Percentiles rank a stretch among this genome's conserved stretches.
Evolutionary conservation across 1,139 yeast species (phyloP).

Genomic region (Torulaspora pretoriensis): DNA sequence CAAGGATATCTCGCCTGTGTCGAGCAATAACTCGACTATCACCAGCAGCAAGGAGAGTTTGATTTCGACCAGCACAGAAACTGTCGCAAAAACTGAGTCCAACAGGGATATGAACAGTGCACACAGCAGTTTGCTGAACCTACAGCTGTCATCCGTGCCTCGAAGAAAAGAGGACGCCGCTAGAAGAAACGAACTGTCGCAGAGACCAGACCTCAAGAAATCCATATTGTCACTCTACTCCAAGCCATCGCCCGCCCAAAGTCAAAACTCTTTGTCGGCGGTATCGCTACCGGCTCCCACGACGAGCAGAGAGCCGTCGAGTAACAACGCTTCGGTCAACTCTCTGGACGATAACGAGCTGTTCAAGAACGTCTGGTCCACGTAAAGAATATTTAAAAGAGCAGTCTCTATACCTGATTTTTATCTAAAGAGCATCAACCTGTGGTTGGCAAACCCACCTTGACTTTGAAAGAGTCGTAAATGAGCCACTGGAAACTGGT

Average conservation of each 20-base stretch:
- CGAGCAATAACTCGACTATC: not conserved
- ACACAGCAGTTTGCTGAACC: slow-evolving; percentile 9
- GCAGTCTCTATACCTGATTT: slow-evolving; percentile 1
- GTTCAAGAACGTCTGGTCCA: slow-evolving; percentile 62
- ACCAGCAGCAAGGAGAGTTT: slow-evolving; percentile 13
- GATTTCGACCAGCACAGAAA: slow-evolving; percentile 13
- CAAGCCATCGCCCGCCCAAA: slow-evolving; percentile 41
- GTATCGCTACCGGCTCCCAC: slow-evolving; percentile 35
- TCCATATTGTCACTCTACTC: slow-evolving; percentile 85
- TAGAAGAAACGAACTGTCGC: slow-evolving; percentile 7
- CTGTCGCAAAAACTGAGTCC: not conserved
- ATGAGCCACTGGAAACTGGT: slow-evolving; percentile 96
- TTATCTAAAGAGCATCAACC: slow-evolving; percentile 38
- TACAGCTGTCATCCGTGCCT: slow-evolving; percentile 9
- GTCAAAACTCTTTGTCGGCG: slow-evolving; percentile 24
- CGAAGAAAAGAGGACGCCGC: slow-evolving; percentile 2
- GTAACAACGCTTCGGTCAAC: slow-evolving; percentile 34
- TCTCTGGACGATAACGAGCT: slow-evolving; percentile 54
- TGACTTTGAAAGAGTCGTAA: slow-evolving; percentile 89
- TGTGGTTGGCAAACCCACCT: slow-evolving; percentile 87
- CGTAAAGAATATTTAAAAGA: slow-evolving; percentile 5
- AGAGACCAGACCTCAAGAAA: slow-evolving; percentile 72
- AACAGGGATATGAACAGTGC: slow-evolving; percentile 1
- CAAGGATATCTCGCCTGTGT: not conserved
- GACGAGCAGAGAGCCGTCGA: slow-evolving; percentile 3